These are phyloP conservation scores for Allomyces macrogynus DNA, from an alignment of 192 early-diverging fungal species.

Conservation along the genomic window DNA sequence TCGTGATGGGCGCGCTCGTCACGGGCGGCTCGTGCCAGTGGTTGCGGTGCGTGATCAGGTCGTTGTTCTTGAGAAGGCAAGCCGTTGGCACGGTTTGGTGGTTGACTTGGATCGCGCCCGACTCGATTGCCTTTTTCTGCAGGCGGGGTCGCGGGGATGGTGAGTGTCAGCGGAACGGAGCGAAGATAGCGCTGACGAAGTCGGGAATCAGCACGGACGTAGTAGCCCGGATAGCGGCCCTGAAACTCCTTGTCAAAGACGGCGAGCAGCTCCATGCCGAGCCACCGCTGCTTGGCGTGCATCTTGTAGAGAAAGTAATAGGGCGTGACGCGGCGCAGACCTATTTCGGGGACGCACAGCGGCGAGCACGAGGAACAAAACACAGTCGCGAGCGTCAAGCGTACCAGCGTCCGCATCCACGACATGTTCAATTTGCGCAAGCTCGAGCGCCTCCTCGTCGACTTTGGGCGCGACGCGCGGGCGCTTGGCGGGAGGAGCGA, in stretches of 20 bases:
- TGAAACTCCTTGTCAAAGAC: conserved; percentile 76
- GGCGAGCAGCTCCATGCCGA: conserved; percentile 48
- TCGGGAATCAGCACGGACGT: conserved; percentile 23
- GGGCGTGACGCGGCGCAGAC: conserved; percentile 61
- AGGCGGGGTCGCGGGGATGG: not conserved
- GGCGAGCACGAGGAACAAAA: no score
- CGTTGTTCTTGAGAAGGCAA: conserved; percentile 52
- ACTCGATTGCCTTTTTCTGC: conserved; percentile 47
- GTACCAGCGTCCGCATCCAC: no score
- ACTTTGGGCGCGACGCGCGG: no score
- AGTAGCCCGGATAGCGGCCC: conserved; percentile 58
- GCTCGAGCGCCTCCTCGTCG: no score
- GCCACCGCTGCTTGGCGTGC: conserved; percentile 80
- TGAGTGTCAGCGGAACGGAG: conserved; percentile 3
- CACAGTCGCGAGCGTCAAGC: no score
- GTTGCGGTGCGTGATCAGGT: conserved; percentile 58
- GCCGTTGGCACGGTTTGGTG: conserved; percentile 23
- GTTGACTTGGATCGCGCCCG: conserved; percentile 71
- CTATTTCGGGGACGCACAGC: conserved; percentile 13
- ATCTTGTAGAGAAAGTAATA: conserved; percentile 65
- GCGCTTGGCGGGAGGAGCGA: no score
- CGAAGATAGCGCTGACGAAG: not conserved
- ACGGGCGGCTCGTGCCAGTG: conserved; percentile 96
- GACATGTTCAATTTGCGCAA: no score
- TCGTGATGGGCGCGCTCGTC: conserved; percentile 29